Evolutionary conservation across 1,284 basidiomycete species (phyloP).

Genomic region (Ustilago cynodontis): DNA sequence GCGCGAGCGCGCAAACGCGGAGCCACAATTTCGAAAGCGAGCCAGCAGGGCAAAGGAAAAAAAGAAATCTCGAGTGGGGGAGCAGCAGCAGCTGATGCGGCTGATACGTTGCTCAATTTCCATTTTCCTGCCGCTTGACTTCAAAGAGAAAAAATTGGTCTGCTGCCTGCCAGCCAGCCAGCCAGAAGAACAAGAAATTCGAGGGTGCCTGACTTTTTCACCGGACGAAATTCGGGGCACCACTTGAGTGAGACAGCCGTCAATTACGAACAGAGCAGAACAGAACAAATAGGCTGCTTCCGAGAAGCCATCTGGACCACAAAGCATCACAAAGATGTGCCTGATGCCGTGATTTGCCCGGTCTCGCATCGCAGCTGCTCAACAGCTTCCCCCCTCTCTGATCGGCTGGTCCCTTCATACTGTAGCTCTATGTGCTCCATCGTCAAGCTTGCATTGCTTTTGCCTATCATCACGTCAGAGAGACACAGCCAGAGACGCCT

Average conservation of each 20-base stretch:
- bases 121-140: too few relatives aligned
- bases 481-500: neutral
- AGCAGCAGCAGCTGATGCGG: neutral
- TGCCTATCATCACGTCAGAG: neutral
- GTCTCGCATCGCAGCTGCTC: too few relatives aligned
- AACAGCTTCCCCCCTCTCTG: too few relatives aligned
- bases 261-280: neutral
- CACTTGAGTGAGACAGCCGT: neutral
- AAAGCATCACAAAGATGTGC: neutral
- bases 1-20: conserved; percentile 8
- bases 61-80: too few relatives aligned
- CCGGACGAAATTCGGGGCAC: conserved; percentile 1
- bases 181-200: conserved; percentile 9
- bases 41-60: neutral
- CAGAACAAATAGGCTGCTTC: neutral
- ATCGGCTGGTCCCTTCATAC: too few relatives aligned
- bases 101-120: neutral
- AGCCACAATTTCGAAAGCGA: conserved; percentile 7
- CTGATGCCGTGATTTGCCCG: neutral
- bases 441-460: neutral
- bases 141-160: neutral
- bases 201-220: conserved; percentile 3
- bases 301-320: neutral
- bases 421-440: neutral
- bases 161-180: too few relatives aligned